phyloP scores from a whole-genome alignment of 2,329 filamentous ascomycete genomes.

The Beauveria australis region DNA sequence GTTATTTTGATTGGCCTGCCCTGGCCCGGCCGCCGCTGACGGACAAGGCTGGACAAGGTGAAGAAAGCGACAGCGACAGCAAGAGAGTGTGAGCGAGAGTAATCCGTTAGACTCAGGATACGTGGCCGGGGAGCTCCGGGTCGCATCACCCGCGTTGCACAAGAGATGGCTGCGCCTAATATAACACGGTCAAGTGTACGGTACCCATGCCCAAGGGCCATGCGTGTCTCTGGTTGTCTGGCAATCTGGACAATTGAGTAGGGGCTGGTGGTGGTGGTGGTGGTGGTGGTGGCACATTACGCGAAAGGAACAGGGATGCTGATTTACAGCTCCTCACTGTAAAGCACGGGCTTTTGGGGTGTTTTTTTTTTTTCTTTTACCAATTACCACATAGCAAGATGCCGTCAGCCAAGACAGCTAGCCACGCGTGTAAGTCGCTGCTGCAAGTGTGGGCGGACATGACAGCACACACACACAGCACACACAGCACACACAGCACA shows the following conservation, averaged over 20 bases:
- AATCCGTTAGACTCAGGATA: not conserved
- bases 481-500: too few species aligned
- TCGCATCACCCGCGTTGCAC: slow-evolving; percentile 6
- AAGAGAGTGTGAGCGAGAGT: not conserved
- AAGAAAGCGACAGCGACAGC: not conserved
- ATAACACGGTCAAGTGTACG: not conserved
- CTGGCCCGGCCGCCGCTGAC: too few species aligned
- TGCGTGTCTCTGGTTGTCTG: too few species aligned
- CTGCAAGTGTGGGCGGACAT: not conserved
- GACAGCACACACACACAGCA: not conserved
- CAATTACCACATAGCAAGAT: too few species aligned
- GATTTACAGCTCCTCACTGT: not conserved
- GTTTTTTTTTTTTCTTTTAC: too few species aligned
- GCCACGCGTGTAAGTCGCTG: not conserved
- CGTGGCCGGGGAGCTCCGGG: not conserved
- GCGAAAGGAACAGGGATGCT: not conserved
- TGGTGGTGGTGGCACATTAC: not conserved
- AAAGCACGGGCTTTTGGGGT: not conserved
- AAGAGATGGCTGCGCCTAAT: not conserved
- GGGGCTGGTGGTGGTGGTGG: too few species aligned
- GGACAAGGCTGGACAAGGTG: not conserved
- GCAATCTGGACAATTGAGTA: too few species aligned
- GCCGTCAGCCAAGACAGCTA: not conserved
- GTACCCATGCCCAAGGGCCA: not conserved
- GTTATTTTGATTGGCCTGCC: not conserved